Evolutionary conservation across 1,139 yeast species (phyloP).

Genomic region (Scheffersomyces segobiensis): DNA sequence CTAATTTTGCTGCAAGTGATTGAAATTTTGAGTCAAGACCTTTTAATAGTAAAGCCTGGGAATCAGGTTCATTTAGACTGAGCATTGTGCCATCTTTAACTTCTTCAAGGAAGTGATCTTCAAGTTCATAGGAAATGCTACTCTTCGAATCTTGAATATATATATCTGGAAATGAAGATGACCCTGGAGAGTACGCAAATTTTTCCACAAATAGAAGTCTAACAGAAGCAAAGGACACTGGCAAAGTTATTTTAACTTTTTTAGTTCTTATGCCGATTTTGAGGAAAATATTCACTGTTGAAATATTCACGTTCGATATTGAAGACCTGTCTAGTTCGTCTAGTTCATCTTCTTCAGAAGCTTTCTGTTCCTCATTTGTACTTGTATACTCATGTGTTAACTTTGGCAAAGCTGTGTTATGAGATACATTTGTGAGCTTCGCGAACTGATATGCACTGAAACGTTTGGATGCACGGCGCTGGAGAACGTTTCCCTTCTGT

Average conservation of each 20-base stretch:
- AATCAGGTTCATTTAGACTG: conserved; percentile 47
- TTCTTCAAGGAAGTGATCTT: conserved; percentile 62
- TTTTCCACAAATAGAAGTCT: conserved; percentile 80
- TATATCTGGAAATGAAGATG: conserved; percentile 74
- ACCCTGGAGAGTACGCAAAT: conserved; percentile 80
- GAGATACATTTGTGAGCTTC: conserved; percentile 59
- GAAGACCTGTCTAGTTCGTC: not conserved
- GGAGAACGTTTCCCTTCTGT: conserved; percentile 78
- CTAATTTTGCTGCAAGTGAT: conserved; percentile 28
- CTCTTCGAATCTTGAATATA: conserved; percentile 65
- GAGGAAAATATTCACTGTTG: conserved; percentile 41
- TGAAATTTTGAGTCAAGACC: conserved; percentile 31
- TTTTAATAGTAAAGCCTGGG: conserved; percentile 16
- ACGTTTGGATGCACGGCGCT: conserved; percentile 87
- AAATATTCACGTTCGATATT: not conserved
- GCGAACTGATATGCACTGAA: conserved; percentile 94
- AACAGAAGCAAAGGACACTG: conserved; percentile 62
- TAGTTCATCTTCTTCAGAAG: not conserved
- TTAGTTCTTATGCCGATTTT: conserved; percentile 62
- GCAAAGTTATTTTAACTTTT: conserved; percentile 52
- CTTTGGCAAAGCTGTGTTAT: conserved; percentile 16
- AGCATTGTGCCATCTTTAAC: conserved; percentile 62
- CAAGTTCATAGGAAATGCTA: conserved; percentile 75
- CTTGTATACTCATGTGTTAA: conserved; percentile 6
- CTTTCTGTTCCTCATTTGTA: not conserved